Evolutionary conservation across 2,329 filamentous ascomycete genomes (phyloP).

Genomic region (Exophiala oligosperma): DNA sequence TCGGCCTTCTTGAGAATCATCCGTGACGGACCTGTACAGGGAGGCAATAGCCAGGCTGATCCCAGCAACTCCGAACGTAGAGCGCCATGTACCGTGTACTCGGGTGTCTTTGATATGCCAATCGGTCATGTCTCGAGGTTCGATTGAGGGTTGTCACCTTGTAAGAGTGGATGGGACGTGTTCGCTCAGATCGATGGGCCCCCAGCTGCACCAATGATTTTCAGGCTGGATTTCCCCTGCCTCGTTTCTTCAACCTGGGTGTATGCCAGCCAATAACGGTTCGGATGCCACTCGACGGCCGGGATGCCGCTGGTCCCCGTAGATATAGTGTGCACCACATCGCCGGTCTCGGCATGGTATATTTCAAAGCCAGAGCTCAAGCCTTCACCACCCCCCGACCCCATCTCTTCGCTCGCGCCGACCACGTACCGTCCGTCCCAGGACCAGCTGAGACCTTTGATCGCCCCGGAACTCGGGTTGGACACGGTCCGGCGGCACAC

Average conservation of each 20-base stretch:
- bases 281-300: slow-evolving; percentile 52
- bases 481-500: slow-evolving; percentile 50
- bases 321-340: slow-evolving; percentile 48
- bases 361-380: slow-evolving; percentile 45
- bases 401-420: slow-evolving; percentile 49
- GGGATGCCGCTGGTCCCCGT: slow-evolving; percentile 43
- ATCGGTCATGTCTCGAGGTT: too few species aligned
- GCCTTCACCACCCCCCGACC: slow-evolving; percentile 37
- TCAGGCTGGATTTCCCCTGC: slow-evolving; percentile 43
- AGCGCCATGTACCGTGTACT: too few species aligned
- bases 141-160: too few species aligned
- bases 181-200: slow-evolving; percentile 27
- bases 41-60: too few species aligned
- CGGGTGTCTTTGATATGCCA: too few species aligned
- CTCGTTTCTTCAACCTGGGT: slow-evolving; percentile 44
- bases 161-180: too few species aligned
- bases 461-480: slow-evolving; percentile 44
- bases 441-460: slow-evolving; percentile 51
- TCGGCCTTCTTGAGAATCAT: too few species aligned
- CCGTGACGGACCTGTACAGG: too few species aligned
- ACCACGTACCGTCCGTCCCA: slow-evolving; percentile 52
- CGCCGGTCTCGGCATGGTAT: slow-evolving; percentile 52
- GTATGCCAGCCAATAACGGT: slow-evolving; percentile 51
- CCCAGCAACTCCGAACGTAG: too few species aligned
- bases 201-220: slow-evolving; percentile 49